Evolutionary conservation across 805 yeast genomes (phyloP).

Genomic region (Schizosaccharomyces japonicus): DNA sequence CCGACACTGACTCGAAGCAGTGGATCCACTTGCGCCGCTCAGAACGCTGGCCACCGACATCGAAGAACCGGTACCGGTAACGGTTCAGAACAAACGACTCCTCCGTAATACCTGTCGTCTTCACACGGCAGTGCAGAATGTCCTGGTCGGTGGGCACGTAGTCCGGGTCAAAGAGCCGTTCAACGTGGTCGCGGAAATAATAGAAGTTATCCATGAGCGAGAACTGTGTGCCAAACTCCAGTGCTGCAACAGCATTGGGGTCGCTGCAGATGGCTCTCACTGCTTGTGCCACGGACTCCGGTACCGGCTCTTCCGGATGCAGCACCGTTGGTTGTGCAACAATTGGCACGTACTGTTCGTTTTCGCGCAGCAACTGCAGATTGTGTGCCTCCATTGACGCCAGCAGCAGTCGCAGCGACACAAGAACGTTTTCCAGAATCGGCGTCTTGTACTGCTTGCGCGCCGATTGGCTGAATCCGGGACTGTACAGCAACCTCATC

Average conservation of each 20-base stretch:
- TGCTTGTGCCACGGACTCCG: neutral
- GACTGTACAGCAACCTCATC: constrained; percentile 60
- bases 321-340: neutral
- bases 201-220: neutral
- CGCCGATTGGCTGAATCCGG: constrained; percentile 63
- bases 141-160: constrained; percentile 49
- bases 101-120: constrained; percentile 67
- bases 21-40: constrained; percentile 81
- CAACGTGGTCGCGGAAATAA: constrained; percentile 41
- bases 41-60: constrained; percentile 68
- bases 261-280: neutral
- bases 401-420: neutral
- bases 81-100: constrained; percentile 45
- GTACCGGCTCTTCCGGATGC: neutral
- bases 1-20: constrained; percentile 64
- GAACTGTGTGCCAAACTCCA: neutral
- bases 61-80: constrained; percentile 28
- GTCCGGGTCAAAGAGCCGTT: constrained; percentile 27
- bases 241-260: neutral
- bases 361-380: neutral
- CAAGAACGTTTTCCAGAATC: constrained; percentile 53
- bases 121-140: constrained; percentile 54
- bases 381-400: neutral
- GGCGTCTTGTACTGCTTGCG: constrained; percentile 59
- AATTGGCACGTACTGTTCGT: neutral